A percentile compares a stretch with the other conserved stretches of the same genome.
Conservation (phyloP, 352 stramenopile species). For the Phytophthora macrochlamydospora region DNA sequence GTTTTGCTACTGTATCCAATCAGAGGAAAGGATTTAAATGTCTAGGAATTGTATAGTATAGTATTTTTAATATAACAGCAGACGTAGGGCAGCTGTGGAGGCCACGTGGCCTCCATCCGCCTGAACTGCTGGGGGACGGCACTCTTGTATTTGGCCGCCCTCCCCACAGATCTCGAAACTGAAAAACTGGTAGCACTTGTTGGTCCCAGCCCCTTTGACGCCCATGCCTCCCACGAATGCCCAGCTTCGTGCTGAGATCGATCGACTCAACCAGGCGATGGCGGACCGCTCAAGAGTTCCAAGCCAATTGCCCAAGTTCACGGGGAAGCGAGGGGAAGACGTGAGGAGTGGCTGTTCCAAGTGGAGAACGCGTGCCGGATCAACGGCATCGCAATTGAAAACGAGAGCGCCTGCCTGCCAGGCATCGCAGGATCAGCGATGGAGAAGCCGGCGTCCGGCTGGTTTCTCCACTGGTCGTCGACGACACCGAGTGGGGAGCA, state of each 20-base stretch:
- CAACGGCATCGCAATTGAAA: conserved; percentile 5
- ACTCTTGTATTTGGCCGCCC: background rate
- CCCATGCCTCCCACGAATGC: background rate
- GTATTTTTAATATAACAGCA: background rate
- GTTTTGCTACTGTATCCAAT: no score
- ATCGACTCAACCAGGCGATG: background rate
- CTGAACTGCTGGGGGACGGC: background rate
- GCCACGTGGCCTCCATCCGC: background rate
- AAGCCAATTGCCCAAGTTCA: background rate
- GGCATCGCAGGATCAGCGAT: conserved; percentile 5
- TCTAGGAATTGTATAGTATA: no score
- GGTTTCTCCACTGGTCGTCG: background rate
- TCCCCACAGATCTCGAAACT: background rate
- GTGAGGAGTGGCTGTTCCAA: background rate
- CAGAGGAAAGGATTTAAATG: no score
- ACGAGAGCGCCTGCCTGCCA: background rate
- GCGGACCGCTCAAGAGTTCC: background rate
- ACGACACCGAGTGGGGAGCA: conserved; percentile 1
- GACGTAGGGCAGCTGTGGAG: background rate
- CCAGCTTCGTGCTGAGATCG: background rate
- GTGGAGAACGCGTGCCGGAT: conserved; percentile 7
- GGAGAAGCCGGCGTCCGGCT: background rate
- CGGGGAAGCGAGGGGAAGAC: background rate
- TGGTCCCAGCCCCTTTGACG: background rate
- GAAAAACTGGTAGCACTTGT: background rate